phyloP scores from a whole-genome alignment of 441 rosid species.

The Mallotus repandus region DNA sequence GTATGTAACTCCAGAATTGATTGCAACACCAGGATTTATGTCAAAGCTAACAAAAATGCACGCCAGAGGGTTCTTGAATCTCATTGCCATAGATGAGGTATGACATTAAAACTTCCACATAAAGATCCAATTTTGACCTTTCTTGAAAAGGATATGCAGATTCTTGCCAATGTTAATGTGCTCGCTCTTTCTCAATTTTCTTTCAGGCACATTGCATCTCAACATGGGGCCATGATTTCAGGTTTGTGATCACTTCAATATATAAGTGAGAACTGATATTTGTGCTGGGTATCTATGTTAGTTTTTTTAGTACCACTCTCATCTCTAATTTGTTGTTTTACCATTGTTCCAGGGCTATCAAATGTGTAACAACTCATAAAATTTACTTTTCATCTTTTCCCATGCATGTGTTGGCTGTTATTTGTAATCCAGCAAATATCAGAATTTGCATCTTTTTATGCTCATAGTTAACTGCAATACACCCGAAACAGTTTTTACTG shows the following conservation, averaged over 20 bases:
- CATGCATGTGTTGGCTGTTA: neutral
- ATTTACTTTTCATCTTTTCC: neutral
- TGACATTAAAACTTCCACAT: neutral
- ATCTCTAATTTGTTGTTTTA: neutral
- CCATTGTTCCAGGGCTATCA: neutral
- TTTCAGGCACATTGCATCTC: slow-evolving; percentile 97
- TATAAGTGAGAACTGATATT: slow-evolving; percentile 10
- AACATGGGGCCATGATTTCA: slow-evolving; percentile 98
- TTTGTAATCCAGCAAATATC: neutral
- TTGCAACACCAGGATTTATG: slow-evolving; percentile 84
- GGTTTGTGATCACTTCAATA: slow-evolving; percentile 47
- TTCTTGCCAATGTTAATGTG: slow-evolving; percentile 13
- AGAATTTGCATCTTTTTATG: neutral
- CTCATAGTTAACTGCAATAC: slow-evolving; percentile 7
- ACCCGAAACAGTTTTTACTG: slow-evolving; percentile 7
- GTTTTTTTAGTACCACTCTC: neutral
- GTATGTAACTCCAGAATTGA: slow-evolving; percentile 91
- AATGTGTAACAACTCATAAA: neutral
- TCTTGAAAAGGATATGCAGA: slow-evolving; percentile 1
- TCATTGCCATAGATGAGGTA: slow-evolving; percentile 95
- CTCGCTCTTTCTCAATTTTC: slow-evolving; percentile 18
- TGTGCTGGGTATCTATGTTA: neutral
- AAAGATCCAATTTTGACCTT: slow-evolving; percentile 1
- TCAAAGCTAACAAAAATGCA: slow-evolving; percentile 68
- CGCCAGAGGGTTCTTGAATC: slow-evolving; percentile 79